Conservation (phyloP, 805 yeast genomes). For the Cyberlindnera saturnus region DNA sequence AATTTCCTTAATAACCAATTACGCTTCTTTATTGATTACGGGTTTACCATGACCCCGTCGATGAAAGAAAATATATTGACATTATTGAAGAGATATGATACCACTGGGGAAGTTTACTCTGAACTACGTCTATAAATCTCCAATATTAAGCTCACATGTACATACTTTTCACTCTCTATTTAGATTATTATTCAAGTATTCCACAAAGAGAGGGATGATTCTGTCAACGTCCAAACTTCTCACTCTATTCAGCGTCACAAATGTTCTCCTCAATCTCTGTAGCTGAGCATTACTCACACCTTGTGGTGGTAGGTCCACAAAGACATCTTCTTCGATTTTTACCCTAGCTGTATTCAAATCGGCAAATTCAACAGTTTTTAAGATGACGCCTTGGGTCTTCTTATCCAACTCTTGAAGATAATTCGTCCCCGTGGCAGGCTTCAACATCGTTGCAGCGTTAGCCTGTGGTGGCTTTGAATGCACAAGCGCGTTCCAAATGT, state of each 20-base stretch:
- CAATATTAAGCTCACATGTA: conserved; percentile 1
- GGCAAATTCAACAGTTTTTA: conserved; percentile 57
- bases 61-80: neutral
- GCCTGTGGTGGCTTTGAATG: conserved; percentile 57
- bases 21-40: conserved; percentile 5
- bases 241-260: conserved; percentile 73
- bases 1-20: conserved; percentile 11
- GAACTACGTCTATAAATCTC: conserved; percentile 7
- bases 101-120: conserved; percentile 7
- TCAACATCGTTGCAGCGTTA: conserved; percentile 76
- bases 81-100: conserved; percentile 13
- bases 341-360: conserved; percentile 38
- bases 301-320: conserved; percentile 57
- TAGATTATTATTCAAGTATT: conserved; percentile 59
- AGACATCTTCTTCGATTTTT: conserved; percentile 35
- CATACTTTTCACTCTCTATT: conserved; percentile 19
- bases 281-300: conserved; percentile 67
- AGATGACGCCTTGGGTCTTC: conserved; percentile 59
- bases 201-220: conserved; percentile 68
- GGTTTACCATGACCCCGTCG: conserved; percentile 1
- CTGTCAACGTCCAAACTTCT: conserved; percentile 66
- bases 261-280: conserved; percentile 79
- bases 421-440: conserved; percentile 71
- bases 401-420: conserved; percentile 75
- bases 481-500: conserved; percentile 58